A percentile compares a stretch with the other conserved stretches of the same genome.
Conservation (phyloP, 495 filamentous ascomycete species). For the Parathielavia hyrcaniae region DNA sequence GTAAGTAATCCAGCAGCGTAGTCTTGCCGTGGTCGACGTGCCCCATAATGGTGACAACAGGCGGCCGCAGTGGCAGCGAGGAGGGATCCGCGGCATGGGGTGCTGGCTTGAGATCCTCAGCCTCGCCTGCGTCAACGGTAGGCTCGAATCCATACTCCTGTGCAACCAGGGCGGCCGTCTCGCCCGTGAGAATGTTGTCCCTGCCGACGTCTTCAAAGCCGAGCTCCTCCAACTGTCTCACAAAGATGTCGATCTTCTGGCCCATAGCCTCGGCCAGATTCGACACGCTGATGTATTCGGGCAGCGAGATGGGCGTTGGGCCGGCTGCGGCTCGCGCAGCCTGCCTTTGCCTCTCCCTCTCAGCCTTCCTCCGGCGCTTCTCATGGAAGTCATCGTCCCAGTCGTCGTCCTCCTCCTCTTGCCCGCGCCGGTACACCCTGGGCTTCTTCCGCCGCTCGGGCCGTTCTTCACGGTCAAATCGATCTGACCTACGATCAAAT, state of each 20-base stretch:
- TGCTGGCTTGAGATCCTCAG: conserved; percentile 66
- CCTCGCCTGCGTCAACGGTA: conserved; percentile 61
- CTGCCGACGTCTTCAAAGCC: conserved; percentile 78
- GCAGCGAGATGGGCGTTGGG: conserved; percentile 58
- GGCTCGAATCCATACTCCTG: conserved; percentile 92
- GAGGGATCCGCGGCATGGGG: conserved; percentile 67
- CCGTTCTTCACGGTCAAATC: not conserved
- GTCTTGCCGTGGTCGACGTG: conserved; percentile 99
- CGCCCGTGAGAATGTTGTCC: conserved; percentile 79
- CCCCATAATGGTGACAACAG: conserved; percentile 98
- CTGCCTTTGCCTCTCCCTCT: conserved; percentile 30
- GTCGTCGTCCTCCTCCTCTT: conserved; percentile 29
- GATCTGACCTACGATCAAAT: not conserved
- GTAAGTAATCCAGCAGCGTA: conserved; percentile 87
- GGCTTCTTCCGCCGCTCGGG: conserved; percentile 12
- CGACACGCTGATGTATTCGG: conserved; percentile 82
- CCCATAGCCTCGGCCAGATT: conserved; percentile 76
- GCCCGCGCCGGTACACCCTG: not conserved
- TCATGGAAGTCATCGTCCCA: conserved; percentile 32
- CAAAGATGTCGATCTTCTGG: conserved; percentile 63
- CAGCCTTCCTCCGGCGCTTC: conserved; percentile 34
- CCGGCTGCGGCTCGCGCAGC: conserved; percentile 12
- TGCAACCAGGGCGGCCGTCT: conserved; percentile 84
- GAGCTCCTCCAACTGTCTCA: conserved; percentile 64
- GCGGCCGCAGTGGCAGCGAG: conserved; percentile 65